Base-by-base conservation (phyloP, 2,329 filamentous ascomycete genomes). In the Periconia macrospinosa region DNA sequence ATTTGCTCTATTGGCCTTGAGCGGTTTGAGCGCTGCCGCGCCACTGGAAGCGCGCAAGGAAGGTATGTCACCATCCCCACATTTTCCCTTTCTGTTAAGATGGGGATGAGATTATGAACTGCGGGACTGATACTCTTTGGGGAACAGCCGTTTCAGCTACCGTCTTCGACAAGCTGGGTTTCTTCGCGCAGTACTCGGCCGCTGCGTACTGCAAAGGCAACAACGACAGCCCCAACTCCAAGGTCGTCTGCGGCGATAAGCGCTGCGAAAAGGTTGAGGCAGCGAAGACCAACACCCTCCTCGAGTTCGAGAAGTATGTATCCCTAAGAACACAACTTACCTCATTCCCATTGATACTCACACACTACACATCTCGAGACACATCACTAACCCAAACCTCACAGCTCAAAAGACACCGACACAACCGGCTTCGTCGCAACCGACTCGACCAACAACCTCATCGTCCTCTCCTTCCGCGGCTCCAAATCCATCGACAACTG, bases 391-490 rank as follows among this genome's bases (percentile, higher is more conserved):
- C 41, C 11, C 2, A 30, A 14, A 2, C 1, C 14, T 30, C 2
- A 17, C 41, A 70, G 70, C 61, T 66, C 69, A 27, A 41, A 68
- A 47, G 65, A 62, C 33, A 74, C 76, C 2, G 78, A 81, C 53
- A 69, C 76, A 1, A 76, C 78, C 0, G 79, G 79, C 19, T 81
- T 77, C 66, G 65, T 81, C 1, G 78, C 77, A 9, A 69, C 68
- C 20, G 79, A 81, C 62, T 59, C 65, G 7, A 79, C 78, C 27
- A 78, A 79, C 59, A 53, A 69, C 50, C 75, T 83, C 53, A 84
- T 89, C 54, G 81, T 89, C 45, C 67, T 87, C 41, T 78, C 83
- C 30, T 78, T 86, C 72, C 81, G 85, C 41, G 87, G 87, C 59
- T 83, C 81, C 47, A 70, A 72, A 54, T 83, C 81, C 42, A 61